phyloP scores from a whole-genome alignment of 805 yeast genomes.

The Myxozyma neglecta region DNA sequence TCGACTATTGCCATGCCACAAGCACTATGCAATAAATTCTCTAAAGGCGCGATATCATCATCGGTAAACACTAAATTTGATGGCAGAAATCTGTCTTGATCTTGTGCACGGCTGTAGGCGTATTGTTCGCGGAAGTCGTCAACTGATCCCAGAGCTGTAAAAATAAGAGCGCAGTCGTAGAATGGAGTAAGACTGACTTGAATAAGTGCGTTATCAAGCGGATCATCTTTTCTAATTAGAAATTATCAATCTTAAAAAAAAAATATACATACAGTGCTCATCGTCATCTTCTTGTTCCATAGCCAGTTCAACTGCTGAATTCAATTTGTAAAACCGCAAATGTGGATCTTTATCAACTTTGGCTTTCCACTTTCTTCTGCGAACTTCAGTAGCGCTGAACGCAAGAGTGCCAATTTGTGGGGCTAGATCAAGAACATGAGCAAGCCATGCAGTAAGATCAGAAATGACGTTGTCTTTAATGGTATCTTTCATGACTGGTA shows the following conservation, averaged over 20 bases:
- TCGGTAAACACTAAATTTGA: constrained; percentile 50
- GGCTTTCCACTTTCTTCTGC: constrained; percentile 62
- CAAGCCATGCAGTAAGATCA: constrained; percentile 61
- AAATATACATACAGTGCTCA: constrained; percentile 28
- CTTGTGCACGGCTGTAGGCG: constrained; percentile 67
- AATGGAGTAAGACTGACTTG: constrained; percentile 67
- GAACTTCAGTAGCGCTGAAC: constrained; percentile 53
- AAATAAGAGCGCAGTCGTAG: constrained; percentile 80
- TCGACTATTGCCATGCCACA: constrained; percentile 80
- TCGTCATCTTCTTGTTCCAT: constrained; percentile 56
- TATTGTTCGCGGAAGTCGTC: constrained; percentile 63
- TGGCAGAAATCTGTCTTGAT: constrained; percentile 68
- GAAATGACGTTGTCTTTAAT: constrained; percentile 70
- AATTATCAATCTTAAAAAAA: background rate
- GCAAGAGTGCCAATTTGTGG: constrained; percentile 57
- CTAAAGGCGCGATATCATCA: constrained; percentile 44
- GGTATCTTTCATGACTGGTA: constrained; percentile 71
- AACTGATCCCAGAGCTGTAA: constrained; percentile 65
- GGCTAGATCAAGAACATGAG: constrained; percentile 44
- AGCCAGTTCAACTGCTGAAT: constrained; percentile 82
- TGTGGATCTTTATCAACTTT: constrained; percentile 48
- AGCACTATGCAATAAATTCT: constrained; percentile 58
- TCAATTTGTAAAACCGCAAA: constrained; percentile 62
- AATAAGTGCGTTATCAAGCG: constrained; percentile 49
- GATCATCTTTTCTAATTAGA: constrained; percentile 39